Evolutionary conservation across 257 asterid genomes (phyloP).

Genomic region (Euphrasia confusa): DNA sequence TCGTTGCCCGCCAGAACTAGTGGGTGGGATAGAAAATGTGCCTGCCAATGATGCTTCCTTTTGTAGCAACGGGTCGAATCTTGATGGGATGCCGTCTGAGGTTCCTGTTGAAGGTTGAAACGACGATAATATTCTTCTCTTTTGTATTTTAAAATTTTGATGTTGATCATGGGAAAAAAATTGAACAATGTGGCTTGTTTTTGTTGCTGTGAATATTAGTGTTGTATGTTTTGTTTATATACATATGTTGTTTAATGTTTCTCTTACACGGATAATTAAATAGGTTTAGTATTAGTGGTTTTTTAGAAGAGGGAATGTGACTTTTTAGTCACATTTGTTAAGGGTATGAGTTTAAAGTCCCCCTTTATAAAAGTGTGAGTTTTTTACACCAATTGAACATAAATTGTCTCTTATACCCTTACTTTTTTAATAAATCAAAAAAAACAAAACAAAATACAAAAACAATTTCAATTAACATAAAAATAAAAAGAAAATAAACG

Average conservation of each 20-base stretch:
- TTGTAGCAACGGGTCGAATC: slow-evolving; percentile 22
- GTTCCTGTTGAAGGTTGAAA: slow-evolving; percentile 44
- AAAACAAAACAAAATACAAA: too few relatives aligned
- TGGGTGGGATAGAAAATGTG: slow-evolving; percentile 20
- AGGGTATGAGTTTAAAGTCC: too few relatives aligned
- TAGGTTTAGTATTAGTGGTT: neutral
- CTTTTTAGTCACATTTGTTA: too few relatives aligned
- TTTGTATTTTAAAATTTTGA: neutral
- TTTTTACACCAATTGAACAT: too few relatives aligned
- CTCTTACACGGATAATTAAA: neutral
- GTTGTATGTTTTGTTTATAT: slow-evolving; percentile 25
- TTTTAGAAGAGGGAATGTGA: too few relatives aligned
- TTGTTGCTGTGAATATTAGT: slow-evolving; percentile 30
- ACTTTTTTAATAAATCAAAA: too few relatives aligned
- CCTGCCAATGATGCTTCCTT: slow-evolving; percentile 20
- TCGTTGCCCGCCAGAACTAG: slow-evolving; percentile 18
- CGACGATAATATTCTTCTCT: neutral
- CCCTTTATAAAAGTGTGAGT: too few relatives aligned
- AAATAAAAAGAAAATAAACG: too few relatives aligned
- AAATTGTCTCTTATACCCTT: too few relatives aligned
- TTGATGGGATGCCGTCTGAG: slow-evolving; percentile 31
- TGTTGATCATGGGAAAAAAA: neutral
- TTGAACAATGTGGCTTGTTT: neutral
- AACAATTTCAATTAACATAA: too few relatives aligned
- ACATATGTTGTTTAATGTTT: neutral